Evolutionary conservation across 768 basidiomycete species (phyloP).

Genomic region (Paxillus involutus): DNA sequence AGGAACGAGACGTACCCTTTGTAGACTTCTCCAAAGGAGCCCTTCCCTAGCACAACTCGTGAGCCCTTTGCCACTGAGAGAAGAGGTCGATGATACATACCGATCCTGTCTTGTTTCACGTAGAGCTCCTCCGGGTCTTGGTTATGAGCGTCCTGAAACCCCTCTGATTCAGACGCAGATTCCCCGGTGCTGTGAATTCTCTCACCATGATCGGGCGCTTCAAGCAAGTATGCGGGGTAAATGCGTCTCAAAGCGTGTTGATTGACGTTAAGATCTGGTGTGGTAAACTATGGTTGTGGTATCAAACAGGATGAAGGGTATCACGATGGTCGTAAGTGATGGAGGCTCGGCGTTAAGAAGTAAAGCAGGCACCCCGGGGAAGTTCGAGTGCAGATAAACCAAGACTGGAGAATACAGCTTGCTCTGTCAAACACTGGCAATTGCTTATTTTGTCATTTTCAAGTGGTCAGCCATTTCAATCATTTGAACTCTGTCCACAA

Average conservation of each 20-base stretch:
- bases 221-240: neutral
- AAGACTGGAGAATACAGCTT: constrained; percentile 2
- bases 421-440: neutral
- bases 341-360: constrained; percentile 8
- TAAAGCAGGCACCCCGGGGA: neutral
- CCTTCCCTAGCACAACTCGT: constrained; percentile 67
- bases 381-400: neutral
- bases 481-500: neutral
- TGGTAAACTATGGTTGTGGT: neutral
- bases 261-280: neutral
- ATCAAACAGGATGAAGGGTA: constrained; percentile 5
- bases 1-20: constrained; percentile 68
- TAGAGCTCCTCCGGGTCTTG: constrained; percentile 97
- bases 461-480: constrained; percentile 23
- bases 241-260: constrained; percentile 10
- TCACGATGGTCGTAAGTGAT: constrained; percentile 1
- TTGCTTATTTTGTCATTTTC: constrained; percentile 32
- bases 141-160: constrained; percentile 56
- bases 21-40: constrained; percentile 99
- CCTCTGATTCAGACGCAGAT: constrained; percentile 8
- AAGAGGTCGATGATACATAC: constrained; percentile 42
- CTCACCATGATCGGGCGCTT: constrained; percentile 21
- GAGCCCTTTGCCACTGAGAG: constrained; percentile 15
- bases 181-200: neutral
- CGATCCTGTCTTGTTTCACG: constrained; percentile 96